phyloP scores from a whole-genome alignment of 768 basidiomycete species.

The Candolleomyces efflorescens region DNA sequence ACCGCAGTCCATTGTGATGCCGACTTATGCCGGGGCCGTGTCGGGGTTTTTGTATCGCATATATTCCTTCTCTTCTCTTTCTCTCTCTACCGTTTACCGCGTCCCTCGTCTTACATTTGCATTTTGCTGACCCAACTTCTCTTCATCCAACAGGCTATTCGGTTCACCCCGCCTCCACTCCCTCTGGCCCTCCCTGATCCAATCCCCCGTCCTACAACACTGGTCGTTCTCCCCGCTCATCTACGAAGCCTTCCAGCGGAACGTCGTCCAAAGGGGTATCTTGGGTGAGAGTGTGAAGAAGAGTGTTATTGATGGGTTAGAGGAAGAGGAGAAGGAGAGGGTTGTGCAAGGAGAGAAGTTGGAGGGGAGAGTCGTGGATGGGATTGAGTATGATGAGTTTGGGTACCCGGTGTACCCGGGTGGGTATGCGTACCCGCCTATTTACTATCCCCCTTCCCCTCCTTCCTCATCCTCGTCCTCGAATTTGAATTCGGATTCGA shows the following conservation, averaged over 20 bases:
- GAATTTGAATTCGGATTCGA: no score
- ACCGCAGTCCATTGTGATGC: no score
- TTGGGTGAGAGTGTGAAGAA: not conserved
- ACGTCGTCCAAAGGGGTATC: constrained; percentile 15
- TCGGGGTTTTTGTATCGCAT: not conserved
- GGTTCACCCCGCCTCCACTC: constrained; percentile 39
- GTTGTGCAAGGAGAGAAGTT: not conserved
- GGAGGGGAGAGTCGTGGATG: not conserved
- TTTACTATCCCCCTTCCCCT: not conserved
- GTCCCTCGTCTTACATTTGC: no score
- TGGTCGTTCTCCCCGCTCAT: constrained; percentile 65
- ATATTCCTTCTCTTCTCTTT: not conserved
- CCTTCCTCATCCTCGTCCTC: not conserved
- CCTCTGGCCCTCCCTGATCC: constrained; percentile 38
- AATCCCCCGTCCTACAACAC: constrained; percentile 44
- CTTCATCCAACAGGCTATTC: constrained; percentile 57
- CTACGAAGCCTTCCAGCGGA: constrained; percentile 41
- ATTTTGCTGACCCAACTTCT: no score
- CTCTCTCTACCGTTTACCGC: no score
- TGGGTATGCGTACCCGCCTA: not conserved
- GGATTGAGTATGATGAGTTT: constrained; percentile 3
- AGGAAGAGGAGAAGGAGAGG: not conserved
- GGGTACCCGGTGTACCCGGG: constrained; percentile 9
- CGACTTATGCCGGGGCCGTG: no score
- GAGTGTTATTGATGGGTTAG: not conserved